Evolutionary conservation across 257 asterid species (phyloP), one percentile per base, ranked within the genome.

Genomic region (Solanum piurae): DNA sequence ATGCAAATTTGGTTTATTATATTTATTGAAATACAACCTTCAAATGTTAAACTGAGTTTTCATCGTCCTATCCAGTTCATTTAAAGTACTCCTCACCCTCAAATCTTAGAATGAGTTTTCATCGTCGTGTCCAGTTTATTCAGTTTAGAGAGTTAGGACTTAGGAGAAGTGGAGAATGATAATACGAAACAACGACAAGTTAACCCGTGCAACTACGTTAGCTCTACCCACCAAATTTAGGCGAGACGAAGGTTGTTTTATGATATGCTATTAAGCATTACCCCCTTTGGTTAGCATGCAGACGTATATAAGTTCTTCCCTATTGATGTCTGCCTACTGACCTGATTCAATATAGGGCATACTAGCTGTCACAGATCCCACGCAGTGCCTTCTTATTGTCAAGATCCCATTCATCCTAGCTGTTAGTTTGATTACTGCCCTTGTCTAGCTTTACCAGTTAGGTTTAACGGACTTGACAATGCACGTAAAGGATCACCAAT

Each of bases 331-430:
- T 85, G 49, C 89, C 87, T 46, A 29, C 72, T 74, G 38, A 87
- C 60, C 83, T 62, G 84, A 85, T 87, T 89, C 69, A 86, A 40
- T 79, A 84, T 89, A 97, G 99, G 99, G 98, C 58, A 96, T 97
- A 85, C 94, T 98, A 89, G 97, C 99, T 73, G 99, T 97, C 88
- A 97, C 98, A 91, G 98, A 99, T 91, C 88, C 93, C 84, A 87
- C 88, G 77, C 98, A 98, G 87, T 97, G 99, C 94, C 99, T 97
- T 83, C 92, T 97, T 90, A 94, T 97, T 85, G 98, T 97, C n/a
- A 7, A 55, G 66, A 20, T 55, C n/a, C 66, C n/a, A 55, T 18
- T 20, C 25, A 55, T 55, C 66, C 66, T 55, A 55, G 66, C 66
- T 55, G 66, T 55, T 55, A 20, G n/a, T 55, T 55, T 55, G 12